Evolutionary conservation across 345 rosid genomes (phyloP), one percentile per base, ranked within the genome.

Genomic region (Hibiscus trionum): DNA sequence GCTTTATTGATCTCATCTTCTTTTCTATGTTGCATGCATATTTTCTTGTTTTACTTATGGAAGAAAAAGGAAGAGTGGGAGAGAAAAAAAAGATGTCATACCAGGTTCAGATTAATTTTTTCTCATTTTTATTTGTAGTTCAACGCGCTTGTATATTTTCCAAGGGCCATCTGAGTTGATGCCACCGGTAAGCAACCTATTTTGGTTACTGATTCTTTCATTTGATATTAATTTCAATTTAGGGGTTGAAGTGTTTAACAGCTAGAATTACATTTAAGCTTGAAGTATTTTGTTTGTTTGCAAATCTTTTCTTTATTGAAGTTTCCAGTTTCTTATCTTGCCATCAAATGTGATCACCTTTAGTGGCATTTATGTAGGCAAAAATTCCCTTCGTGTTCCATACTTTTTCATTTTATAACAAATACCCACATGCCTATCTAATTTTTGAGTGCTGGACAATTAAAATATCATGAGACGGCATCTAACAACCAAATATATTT

Each of bases 111-210:
- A 17, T 60, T 12, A 39, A 16, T 61, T 21, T 66, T 74, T 63
- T 44, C 42, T 58, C 52, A 53, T 44, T 76, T 72, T 49, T 74
- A 77, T 69, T 42, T 52, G 56, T 83, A 89, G 91, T 39, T 95
- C 97, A 66, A 77, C 90, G 62, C 94, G 94, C 4, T 76, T 95
- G 74, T 95, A 92, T 85, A 82, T 92, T 77, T 87, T 95, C 78
- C 99, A 92, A 86, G 98, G 97, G 76, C 99, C 99, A 26, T 50
- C 84, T 1, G 90, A 88, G 67, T 83, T 95, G 81, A 92, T 95
- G 97, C 97, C 94, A 56, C 89, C 84, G 0, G 98, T 95, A 88
- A 83, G 17, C 58, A 6, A 19, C 52, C 29, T 14, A 55, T 39
- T 26, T 59, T 67, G 35, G 58, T 61, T 42, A 27, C 8, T 67